Conservation (phyloP, 1,139 yeast species). For the Wickerhamomyces sp. region DNA sequence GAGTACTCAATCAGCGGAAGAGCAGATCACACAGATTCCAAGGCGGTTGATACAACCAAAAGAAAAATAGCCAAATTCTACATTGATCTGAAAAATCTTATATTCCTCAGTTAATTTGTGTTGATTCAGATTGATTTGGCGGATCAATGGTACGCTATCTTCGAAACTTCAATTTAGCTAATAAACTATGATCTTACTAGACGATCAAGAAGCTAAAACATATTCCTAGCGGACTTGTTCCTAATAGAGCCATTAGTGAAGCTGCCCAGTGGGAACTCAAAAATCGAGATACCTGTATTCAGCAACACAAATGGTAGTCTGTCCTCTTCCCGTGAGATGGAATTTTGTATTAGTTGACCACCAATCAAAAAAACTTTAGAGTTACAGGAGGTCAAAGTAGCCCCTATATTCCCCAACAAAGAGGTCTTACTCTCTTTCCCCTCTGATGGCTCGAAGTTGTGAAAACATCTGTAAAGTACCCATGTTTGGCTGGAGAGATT, state of each 20-base stretch:
- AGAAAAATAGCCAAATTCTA: too few species aligned
- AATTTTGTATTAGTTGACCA: slow-evolving; percentile 3
- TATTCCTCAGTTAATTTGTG: too few species aligned
- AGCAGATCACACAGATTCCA: too few species aligned
- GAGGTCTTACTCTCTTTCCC: not conserved
- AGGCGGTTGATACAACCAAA: too few species aligned
- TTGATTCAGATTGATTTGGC: too few species aligned
- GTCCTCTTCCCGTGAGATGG: not conserved
- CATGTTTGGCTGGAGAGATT: slow-evolving; percentile 14
- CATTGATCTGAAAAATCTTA: too few species aligned
- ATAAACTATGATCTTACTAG: too few species aligned
- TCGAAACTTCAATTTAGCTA: too few species aligned
- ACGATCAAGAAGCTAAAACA: too few species aligned
- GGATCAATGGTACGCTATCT: too few species aligned
- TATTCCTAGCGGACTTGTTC: too few species aligned
- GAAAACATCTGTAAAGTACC: slow-evolving; percentile 13
- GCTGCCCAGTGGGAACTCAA: slow-evolving; percentile 12
- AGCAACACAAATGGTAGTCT: not conserved
- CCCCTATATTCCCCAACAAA: slow-evolving; percentile 8
- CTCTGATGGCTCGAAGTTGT: slow-evolving; percentile 6
- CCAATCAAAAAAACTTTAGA: slow-evolving; percentile 11
- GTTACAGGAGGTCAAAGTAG: slow-evolving; percentile 5
- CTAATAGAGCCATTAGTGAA: slow-evolving; percentile 3
- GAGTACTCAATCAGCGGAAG: too few species aligned
- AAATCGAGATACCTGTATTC: slow-evolving; percentile 4